A percentile compares a stretch with the other conserved stretches of the same genome.
Evolutionary conservation across 2,329 filamentous ascomycete genomes (phyloP).

Genomic region (Furcasterigmium furcatum): DNA sequence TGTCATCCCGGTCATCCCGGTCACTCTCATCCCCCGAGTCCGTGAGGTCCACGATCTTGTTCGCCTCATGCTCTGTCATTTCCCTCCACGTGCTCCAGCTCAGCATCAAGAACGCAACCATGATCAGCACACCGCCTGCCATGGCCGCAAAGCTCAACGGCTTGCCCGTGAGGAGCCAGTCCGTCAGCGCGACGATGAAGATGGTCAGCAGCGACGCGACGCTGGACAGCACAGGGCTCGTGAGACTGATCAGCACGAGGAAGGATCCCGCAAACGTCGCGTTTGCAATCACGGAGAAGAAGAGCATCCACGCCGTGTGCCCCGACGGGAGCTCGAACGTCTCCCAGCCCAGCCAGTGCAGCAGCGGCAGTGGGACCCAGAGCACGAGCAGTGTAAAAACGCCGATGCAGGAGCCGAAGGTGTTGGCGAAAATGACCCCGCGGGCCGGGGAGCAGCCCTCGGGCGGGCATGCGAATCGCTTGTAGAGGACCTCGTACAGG

Average conservation of each 20-base stretch:
- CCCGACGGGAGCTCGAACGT: slow-evolving; percentile 78
- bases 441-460: slow-evolving; percentile 80
- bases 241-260: slow-evolving; percentile 87
- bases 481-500: slow-evolving; percentile 96
- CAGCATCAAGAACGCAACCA: slow-evolving; percentile 80
- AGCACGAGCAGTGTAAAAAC: slow-evolving; percentile 80
- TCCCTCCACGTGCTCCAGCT: slow-evolving; percentile 92
- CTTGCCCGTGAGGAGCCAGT: slow-evolving; percentile 81
- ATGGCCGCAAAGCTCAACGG: slow-evolving; percentile 73
- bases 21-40: slow-evolving; percentile 39
- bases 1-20: slow-evolving; percentile 33
- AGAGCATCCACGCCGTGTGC: slow-evolving; percentile 74
- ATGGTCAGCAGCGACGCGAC: slow-evolving; percentile 94
- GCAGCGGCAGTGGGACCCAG: slow-evolving; percentile 85
- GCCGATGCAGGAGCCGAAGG: slow-evolving; percentile 85
- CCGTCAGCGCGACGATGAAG: slow-evolving; percentile 89
- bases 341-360: slow-evolving; percentile 78
- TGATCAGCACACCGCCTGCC: slow-evolving; percentile 80
- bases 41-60: slow-evolving; percentile 46
- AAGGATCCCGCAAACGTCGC: slow-evolving; percentile 91
- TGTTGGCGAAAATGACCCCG: slow-evolving; percentile 95
- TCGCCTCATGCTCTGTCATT: slow-evolving; percentile 78
- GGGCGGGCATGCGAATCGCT: slow-evolving; percentile 87
- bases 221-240: slow-evolving; percentile 85
- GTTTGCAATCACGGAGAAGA: slow-evolving; percentile 80